Conservation (phyloP, 352 stramenopile genomes). For the Globisporangium solare region DNA sequence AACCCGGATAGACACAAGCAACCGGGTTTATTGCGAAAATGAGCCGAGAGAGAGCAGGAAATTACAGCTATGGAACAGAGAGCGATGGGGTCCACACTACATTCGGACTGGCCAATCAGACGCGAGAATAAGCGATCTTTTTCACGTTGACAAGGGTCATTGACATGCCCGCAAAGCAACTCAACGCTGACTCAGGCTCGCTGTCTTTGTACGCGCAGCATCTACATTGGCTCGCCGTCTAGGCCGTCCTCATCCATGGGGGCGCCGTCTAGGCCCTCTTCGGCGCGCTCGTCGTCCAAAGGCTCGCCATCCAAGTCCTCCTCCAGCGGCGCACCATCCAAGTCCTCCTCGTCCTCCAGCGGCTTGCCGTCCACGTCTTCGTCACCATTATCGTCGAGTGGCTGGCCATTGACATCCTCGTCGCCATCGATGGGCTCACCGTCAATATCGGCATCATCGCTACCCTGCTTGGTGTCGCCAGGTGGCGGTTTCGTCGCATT, state of each 20-base stretch:
- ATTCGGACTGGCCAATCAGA: background rate
- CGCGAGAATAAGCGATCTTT: background rate
- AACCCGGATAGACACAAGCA: background rate
- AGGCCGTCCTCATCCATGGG: slow-evolving; percentile 33
- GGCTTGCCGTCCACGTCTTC: slow-evolving; percentile 45
- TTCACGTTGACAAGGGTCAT: slow-evolving; percentile 16
- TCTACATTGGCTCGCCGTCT: slow-evolving; percentile 38
- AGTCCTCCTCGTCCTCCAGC: slow-evolving; percentile 21
- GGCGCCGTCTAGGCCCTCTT: slow-evolving; percentile 31
- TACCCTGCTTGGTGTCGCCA: slow-evolving; percentile 1
- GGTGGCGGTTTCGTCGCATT: slow-evolving; percentile 1
- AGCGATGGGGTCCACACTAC: background rate
- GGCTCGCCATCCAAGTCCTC: slow-evolving; percentile 29
- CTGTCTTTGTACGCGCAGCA: background rate
- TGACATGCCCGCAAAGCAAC: background rate
- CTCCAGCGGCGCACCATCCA: slow-evolving; percentile 24
- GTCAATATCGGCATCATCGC: slow-evolving; percentile 30
- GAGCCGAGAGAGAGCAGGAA: too few species aligned
- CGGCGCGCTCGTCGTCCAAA: slow-evolving; percentile 15
- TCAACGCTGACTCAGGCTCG: too few species aligned
- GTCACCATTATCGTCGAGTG: slow-evolving; percentile 7
- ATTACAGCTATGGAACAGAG: background rate
- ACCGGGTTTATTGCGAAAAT: background rate
- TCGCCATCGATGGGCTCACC: slow-evolving; percentile 26
- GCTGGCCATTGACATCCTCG: slow-evolving; percentile 14